phyloP scores from a whole-genome alignment of 371 early-diverging fungal genomes.

The Syncephalastrum sp. region DNA sequence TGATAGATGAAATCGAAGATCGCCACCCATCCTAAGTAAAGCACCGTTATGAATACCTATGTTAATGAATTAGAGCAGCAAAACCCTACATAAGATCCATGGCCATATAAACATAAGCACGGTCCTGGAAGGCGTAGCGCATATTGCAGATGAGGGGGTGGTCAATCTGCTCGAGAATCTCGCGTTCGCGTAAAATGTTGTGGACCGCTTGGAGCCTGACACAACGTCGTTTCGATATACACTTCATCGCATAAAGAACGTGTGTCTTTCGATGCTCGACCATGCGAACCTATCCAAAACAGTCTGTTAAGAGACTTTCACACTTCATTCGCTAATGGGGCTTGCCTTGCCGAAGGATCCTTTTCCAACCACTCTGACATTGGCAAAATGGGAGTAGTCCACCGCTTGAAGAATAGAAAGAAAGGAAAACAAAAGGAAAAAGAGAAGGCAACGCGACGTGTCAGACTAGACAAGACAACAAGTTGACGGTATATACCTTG shows the following conservation, averaged over 20 bases:
- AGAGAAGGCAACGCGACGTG: too few relatives aligned
- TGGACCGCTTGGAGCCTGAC: slow-evolving; percentile 64
- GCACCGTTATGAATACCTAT: slow-evolving; percentile 1
- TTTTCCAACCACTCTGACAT: slow-evolving; percentile 52
- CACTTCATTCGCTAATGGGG: neutral
- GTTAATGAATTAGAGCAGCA: neutral
- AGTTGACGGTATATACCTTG: too few relatives aligned
- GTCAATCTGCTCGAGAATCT: slow-evolving; percentile 66
- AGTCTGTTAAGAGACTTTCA: neutral
- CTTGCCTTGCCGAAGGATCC: slow-evolving; percentile 73
- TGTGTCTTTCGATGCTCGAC: slow-evolving; percentile 58
- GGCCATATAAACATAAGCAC: slow-evolving; percentile 74
- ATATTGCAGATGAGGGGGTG: slow-evolving; percentile 75
- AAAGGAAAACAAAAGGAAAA: too few relatives aligned
- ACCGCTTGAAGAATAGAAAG: too few relatives aligned
- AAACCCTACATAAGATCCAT: slow-evolving; percentile 68
- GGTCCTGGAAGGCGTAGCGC: slow-evolving; percentile 80
- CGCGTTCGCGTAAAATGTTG: slow-evolving; percentile 74
- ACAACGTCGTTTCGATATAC: slow-evolving; percentile 69
- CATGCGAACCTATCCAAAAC: slow-evolving; percentile 55
- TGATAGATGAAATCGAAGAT: slow-evolving; percentile 73
- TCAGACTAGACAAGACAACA: too few relatives aligned
- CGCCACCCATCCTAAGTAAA: slow-evolving; percentile 70
- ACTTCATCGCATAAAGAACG: slow-evolving; percentile 73
- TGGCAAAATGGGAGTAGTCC: too few relatives aligned